phyloP scores from a whole-genome alignment of 2,329 filamentous ascomycete species.

The Fusarium sp. region DNA sequence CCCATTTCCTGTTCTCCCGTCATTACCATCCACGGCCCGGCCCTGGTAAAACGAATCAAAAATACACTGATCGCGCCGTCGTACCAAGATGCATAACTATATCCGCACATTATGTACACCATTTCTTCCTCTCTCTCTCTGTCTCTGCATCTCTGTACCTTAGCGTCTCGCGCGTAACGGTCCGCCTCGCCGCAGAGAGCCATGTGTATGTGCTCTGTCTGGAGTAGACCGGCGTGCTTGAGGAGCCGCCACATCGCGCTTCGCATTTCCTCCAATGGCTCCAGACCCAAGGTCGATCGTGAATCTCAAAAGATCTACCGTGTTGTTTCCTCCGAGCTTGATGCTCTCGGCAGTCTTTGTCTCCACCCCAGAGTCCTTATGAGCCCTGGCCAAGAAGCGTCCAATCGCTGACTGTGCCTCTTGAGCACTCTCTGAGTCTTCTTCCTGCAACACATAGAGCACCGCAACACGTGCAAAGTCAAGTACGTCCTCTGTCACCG shows the following conservation, averaged over 20 bases:
- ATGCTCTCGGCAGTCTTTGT: conserved; percentile 57
- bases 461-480: conserved; percentile 75
- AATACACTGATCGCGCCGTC: conserved; percentile 29
- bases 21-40: conserved; percentile 39
- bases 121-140: not conserved
- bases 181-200: conserved; percentile 20
- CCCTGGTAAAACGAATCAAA: conserved; percentile 20
- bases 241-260: conserved; percentile 26
- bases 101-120: conserved; percentile 42
- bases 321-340: conserved; percentile 58
- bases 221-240: not conserved
- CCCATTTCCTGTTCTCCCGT: conserved; percentile 26
- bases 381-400: conserved; percentile 62
- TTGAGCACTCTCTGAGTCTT: conserved; percentile 62
- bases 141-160: not conserved
- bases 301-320: conserved; percentile 64
- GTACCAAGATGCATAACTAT: conserved; percentile 33
- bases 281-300: conserved; percentile 54
- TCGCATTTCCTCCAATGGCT: conserved; percentile 44
- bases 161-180: conserved; percentile 2
- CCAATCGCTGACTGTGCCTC: conserved; percentile 67
- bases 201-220: not conserved
- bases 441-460: conserved; percentile 70
- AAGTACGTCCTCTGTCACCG: conserved; percentile 65
- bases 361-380: conserved; percentile 42